Evolutionary conservation across 306 rosid species (phyloP), one percentile per base, ranked within the genome.

Genomic region (Gillenia trifoliata): DNA sequence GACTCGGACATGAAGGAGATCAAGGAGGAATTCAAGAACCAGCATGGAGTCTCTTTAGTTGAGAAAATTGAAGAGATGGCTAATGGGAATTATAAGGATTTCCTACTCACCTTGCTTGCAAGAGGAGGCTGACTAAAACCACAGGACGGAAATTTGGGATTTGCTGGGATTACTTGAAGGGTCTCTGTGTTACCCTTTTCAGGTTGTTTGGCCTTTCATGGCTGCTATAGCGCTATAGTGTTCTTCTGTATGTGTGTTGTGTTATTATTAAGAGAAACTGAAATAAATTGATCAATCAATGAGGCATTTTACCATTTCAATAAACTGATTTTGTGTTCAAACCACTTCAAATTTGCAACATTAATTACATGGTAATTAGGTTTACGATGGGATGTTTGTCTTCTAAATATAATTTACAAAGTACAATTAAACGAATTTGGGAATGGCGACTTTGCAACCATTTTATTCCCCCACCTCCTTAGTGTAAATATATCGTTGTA

Each of bases 21-120:
- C 74, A 84, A 78, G 68, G 78, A 75, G 15, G 90, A 92, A 78
- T 92, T 78, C 80, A 64, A 90, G 20, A 76, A 57, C 15, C 56
- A 38, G 0, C 84, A 68, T 83, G 96, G 96, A 74, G 86, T 70
- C 84, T 64, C 93, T 38, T 76, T 92, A 47, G 12, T 82, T 4
- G 82, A 85, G 34, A 88, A 85, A 81, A 84, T 94, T 72, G 96
- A 85, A 76, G 87, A 83, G 41, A 70, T 74, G 8, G 83, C 96
- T 34, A 83, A 80, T 70, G 99, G 99, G 43, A 92, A 79, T 79
- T 94, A 85, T 34, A 92, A 90, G 85, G 99, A 92, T 87, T 86
- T 94, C 86, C 85, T 92, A 85, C 84, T 92, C 33, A 81, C 86
- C 47, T 85, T 94, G 86, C 78, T 90, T 64, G 83, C 82, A 1